Evolutionary conservation across 306 rosid genomes (phyloP), one percentile per base, ranked within the genome.

Genomic region (Pterocarpus macrocarpus): DNA sequence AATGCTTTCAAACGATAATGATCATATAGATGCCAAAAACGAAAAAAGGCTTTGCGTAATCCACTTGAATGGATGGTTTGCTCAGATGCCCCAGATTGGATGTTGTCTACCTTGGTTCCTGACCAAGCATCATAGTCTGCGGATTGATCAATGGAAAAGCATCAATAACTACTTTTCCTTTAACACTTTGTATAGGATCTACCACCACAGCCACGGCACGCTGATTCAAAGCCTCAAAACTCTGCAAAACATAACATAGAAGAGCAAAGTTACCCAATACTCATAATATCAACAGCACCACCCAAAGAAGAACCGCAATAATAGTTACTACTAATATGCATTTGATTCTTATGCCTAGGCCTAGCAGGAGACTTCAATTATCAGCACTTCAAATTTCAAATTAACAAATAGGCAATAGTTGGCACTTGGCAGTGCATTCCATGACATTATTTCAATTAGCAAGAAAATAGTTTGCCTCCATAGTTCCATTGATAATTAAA

Each of bases 51-150:
- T 44, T 68, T 22, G 50, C 30, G 65, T 43, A 15, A 67, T 76
- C 79, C 52, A 92, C 98, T 87, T 94, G 98, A 78, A 94, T 94
- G 52, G 98, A 94, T 75, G 98, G 98, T 58, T 94, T 94, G 73
- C 92, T 94, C 73, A 94, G 93, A 91, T 94, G 98, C 32, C 98
- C 98, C 59, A 94, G 90, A 78, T 94, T 94, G 79, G 98, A 94
- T 16, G 98, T 94, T 47, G 98, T 94, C 86, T 94, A 97, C 8
- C 98, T 90, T 47, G 98, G 98, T 80, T 94, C 98, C 82, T 92
- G 98, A 63, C 98, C 97, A 77, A 94, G 98, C 98, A 94, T 94
- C 98, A 94, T 94, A 7, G 97, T 92, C 64, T 94, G 98, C 5
- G 98, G 97, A 80, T 94, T 94, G 84, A 94, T 94, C 77, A 94